A percentile compares a stretch with the other conserved stretches of the same genome.
Conservation (phyloP, 345 rosid genomes). For the Trapa bicornis region DNA sequence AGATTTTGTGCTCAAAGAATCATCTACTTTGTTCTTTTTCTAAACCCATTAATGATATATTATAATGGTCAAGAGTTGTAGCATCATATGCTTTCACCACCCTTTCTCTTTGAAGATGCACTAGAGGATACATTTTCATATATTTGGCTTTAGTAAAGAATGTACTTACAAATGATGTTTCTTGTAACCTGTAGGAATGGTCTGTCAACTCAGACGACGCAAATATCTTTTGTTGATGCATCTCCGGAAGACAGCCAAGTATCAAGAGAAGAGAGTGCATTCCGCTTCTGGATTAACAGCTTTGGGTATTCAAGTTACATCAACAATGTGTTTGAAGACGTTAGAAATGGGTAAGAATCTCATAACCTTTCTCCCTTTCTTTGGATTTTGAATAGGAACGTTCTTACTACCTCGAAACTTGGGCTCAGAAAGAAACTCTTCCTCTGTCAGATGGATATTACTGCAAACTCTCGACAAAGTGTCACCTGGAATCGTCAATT, state of each 20-base stretch:
- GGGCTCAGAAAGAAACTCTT: conserved; percentile 5
- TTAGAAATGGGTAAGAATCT: conserved; percentile 75
- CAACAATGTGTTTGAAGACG: conserved; percentile 90
- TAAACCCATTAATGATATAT: neutral
- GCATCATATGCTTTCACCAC: no score
- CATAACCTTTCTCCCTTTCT: neutral
- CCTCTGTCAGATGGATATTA: conserved; percentile 64
- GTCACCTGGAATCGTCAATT: conserved; percentile 86
- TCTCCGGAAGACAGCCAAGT: conserved; percentile 70
- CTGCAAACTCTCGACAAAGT: conserved; percentile 88
- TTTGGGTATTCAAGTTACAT: conserved; percentile 63
- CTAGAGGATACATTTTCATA: no score
- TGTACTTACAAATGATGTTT: neutral
- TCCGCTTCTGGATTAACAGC: conserved; percentile 97
- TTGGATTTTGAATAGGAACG: neutral
- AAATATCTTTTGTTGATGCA: conserved; percentile 66
- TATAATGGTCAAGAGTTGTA: neutral
- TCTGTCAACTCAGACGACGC: conserved; percentile 69
- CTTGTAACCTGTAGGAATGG: conserved; percentile 54
- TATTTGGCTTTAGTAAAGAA: neutral
- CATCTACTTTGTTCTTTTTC: neutral
- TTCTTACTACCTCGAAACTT: neutral
- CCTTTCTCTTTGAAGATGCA: no score
- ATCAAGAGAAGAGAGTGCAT: conserved; percentile 90
- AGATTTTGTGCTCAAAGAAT: no score